Conservation (phyloP, 805 yeast species). For the Starmerella sp. region DNA sequence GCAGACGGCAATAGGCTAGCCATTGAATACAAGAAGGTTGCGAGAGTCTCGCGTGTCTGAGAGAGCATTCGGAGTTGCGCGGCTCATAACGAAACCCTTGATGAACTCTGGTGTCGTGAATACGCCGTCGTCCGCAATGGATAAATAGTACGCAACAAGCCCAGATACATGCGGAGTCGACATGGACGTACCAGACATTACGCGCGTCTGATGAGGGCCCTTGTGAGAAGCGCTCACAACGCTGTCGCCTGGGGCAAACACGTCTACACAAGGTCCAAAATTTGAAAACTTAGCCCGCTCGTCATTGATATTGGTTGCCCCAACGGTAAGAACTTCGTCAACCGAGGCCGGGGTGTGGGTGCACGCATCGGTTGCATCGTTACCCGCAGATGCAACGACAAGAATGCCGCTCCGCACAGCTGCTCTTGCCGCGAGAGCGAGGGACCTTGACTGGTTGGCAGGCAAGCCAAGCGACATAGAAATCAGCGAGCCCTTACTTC, state of each 20-base stretch:
- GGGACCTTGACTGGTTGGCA: conserved; percentile 50
- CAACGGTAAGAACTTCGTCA: conserved; percentile 63
- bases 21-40: background rate
- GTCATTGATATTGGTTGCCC: conserved; percentile 76
- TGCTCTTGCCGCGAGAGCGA: conserved; percentile 66
- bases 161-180: conserved; percentile 27
- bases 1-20: background rate
- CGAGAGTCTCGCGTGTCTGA: background rate
- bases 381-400: conserved; percentile 63
- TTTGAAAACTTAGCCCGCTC: conserved; percentile 61
- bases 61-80: background rate
- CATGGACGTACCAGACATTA: conserved; percentile 27
- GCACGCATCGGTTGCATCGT: conserved; percentile 67
- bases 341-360: conserved; percentile 75
- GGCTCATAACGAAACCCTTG: background rate
- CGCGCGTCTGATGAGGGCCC: conserved; percentile 16
- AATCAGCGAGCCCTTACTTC: conserved; percentile 32
- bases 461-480: conserved; percentile 78
- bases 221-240: conserved; percentile 32
- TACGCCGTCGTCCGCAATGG: conserved; percentile 1
- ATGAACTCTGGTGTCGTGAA: conserved; percentile 2
- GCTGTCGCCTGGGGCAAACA: conserved; percentile 69
- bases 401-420: conserved; percentile 60
- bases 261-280: conserved; percentile 80
- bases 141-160: conserved; percentile 12